Conservation (phyloP, 169 alveolate genomes). For the Fabrea salina region DNA sequence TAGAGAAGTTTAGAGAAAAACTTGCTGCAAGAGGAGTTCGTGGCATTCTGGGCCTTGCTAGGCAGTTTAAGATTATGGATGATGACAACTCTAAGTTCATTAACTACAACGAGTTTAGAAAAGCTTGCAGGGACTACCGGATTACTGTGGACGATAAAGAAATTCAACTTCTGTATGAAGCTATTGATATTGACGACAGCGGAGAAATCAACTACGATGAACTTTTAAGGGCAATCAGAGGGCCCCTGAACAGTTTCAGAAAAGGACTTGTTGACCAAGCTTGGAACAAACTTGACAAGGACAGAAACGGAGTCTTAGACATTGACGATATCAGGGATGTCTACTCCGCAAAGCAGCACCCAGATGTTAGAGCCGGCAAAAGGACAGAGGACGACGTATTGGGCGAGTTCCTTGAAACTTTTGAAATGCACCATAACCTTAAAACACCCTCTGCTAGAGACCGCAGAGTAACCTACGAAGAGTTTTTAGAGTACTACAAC, state of each 20-base stretch:
- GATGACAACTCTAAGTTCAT: constrained; percentile 49
- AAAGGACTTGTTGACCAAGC: constrained; percentile 59
- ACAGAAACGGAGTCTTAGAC: constrained; percentile 54
- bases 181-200: constrained; percentile 62
- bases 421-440: constrained; percentile 55
- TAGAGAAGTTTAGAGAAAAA: constrained; percentile 47
- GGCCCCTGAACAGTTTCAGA: constrained; percentile 69
- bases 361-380: constrained; percentile 61
- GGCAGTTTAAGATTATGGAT: constrained; percentile 46
- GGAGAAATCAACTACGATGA: constrained; percentile 72
- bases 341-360: constrained; percentile 49
- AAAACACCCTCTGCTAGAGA: constrained; percentile 23
- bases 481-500: constrained; percentile 71
- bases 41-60: constrained; percentile 60
- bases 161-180: constrained; percentile 47
- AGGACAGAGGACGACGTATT: constrained; percentile 64
- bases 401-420: constrained; percentile 70
- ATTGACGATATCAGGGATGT: constrained; percentile 46
- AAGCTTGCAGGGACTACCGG: constrained; percentile 53
- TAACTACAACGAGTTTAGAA: constrained; percentile 39
- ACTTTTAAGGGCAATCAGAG: constrained; percentile 68
- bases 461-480: constrained; percentile 69
- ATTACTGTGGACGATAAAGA: constrained; percentile 47
- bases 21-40: constrained; percentile 58
- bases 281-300: constrained; percentile 59